Conservation (phyloP, 768 basidiomycete species). For the Boletellus emodensis region DNA sequence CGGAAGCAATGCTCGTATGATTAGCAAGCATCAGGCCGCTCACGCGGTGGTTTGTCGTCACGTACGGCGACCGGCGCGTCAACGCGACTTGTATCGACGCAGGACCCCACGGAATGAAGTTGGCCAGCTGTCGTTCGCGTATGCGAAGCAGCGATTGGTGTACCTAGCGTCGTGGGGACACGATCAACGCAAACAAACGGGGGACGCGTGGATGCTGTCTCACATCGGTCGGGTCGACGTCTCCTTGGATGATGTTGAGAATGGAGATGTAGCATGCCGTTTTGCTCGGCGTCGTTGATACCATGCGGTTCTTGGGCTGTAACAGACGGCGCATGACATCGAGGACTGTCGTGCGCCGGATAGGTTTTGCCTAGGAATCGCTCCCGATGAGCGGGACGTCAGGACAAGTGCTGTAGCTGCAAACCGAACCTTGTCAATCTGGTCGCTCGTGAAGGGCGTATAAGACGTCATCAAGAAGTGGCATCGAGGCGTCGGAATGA, state of each 20-base stretch:
- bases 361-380: conserved; percentile 75
- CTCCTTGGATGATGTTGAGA: conserved; percentile 97
- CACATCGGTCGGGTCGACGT: conserved; percentile 97
- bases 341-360: conserved; percentile 92
- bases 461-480: conserved; percentile 94
- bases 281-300: conserved; percentile 88
- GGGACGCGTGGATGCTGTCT: neutral
- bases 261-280: conserved; percentile 96
- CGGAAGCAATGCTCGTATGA: conserved; percentile 97
- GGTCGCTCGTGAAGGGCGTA: conserved; percentile 96
- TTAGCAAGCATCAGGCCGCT: conserved; percentile 99
- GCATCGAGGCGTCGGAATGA: conserved; percentile 94
- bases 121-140: conserved; percentile 92
- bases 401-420: neutral
- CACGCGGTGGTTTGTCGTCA: conserved; percentile 86
- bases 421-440: conserved; percentile 80
- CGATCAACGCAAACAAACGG: neutral
- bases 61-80: conserved; percentile 85
- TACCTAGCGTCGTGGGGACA: conserved; percentile 47
- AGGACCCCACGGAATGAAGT: conserved; percentile 99
- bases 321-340: conserved; percentile 98
- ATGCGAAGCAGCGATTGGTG: conserved; percentile 97
- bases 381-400: neutral
- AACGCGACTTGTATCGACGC: conserved; percentile 97
- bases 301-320: conserved; percentile 98